Conservation (phyloP, 2,329 filamentous ascomycete genomes). For the Clarireedia sp. region DNA sequence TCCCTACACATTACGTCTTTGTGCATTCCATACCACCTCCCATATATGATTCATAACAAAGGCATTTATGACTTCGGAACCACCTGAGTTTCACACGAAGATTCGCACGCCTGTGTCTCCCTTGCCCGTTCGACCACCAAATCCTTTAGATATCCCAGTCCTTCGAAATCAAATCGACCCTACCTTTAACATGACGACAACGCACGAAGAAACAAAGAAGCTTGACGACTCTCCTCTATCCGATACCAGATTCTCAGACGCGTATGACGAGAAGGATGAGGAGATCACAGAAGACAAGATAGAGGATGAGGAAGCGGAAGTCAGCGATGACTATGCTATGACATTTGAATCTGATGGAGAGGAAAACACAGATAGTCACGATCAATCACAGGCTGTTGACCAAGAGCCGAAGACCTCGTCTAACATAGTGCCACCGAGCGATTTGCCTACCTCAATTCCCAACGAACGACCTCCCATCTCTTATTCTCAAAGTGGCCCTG, state of each 20-base stretch:
- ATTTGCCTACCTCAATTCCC: slow-evolving; percentile 13
- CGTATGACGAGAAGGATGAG: slow-evolving; percentile 27
- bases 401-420: slow-evolving; percentile 21
- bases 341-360: slow-evolving; percentile 31
- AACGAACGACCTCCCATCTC: slow-evolving; percentile 15
- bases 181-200: slow-evolving; percentile 58
- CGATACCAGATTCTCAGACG: slow-evolving; percentile 29
- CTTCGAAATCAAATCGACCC: slow-evolving; percentile 66
- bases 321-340: slow-evolving; percentile 32
- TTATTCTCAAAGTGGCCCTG: slow-evolving; percentile 14
- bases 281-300: slow-evolving; percentile 15
- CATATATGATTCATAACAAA: slow-evolving; percentile 5
- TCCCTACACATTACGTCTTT: background rate
- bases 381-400: slow-evolving; percentile 27
- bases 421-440: slow-evolving; percentile 20
- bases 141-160: slow-evolving; percentile 61
- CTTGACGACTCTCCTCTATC: slow-evolving; percentile 17
- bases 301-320: slow-evolving; percentile 20
- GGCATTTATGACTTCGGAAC: slow-evolving; percentile 29
- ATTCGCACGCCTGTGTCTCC: slow-evolving; percentile 63
- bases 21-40: slow-evolving; percentile 1
- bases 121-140: slow-evolving; percentile 59
- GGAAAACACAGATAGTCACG: slow-evolving; percentile 27
- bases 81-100: slow-evolving; percentile 54
- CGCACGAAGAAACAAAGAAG: slow-evolving; percentile 32